Percentiles rank a stretch among this genome's conserved stretches.
Conservation (phyloP, 371 early-diverging fungal genomes). For the Apophysomyces ossiformis region DNA sequence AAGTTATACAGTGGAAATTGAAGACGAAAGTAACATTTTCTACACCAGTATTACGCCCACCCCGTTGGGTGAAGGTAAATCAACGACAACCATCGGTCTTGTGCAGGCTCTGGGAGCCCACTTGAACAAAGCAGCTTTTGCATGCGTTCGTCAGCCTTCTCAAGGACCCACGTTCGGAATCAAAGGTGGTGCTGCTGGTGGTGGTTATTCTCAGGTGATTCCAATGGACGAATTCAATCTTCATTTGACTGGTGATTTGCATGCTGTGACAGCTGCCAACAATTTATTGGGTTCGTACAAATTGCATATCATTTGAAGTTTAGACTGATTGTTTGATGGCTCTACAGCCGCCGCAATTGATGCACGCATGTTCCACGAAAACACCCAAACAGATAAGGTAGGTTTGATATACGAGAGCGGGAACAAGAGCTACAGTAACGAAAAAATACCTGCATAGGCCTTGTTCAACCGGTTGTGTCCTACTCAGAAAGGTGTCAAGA, state of each 20-base stretch:
- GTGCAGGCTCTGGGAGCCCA: conserved; percentile 95
- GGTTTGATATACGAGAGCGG: conserved; percentile 21
- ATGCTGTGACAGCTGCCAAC: conserved; percentile 96
- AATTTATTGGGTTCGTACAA: conserved; percentile 63
- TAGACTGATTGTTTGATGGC: no score
- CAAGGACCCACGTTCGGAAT: conserved; percentile 99
- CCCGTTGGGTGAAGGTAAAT: conserved; percentile 98
- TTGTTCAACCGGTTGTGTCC: conserved; percentile 92
- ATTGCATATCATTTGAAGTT: background rate
- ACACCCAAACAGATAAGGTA: conserved; percentile 80
- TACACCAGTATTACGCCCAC: conserved; percentile 88
- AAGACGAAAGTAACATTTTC: no score
- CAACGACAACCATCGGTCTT: conserved; percentile 94
- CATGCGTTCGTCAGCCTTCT: conserved; percentile 96
- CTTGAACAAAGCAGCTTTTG: conserved; percentile 84
- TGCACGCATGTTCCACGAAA: conserved; percentile 96
- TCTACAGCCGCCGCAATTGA: conserved; percentile 92
- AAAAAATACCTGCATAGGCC: conserved; percentile 43
- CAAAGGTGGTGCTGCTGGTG: conserved; percentile 98
- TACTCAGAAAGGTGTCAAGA: conserved; percentile 79
- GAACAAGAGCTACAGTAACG: conserved; percentile 24
- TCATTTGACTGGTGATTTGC: conserved; percentile 97
- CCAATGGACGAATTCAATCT: conserved; percentile 99
- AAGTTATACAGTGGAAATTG: conserved; percentile 14
- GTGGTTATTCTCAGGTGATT: conserved; percentile 96